Percentiles rank a stretch among this genome's conserved stretches.
These are phyloP conservation scores for Hypoxylon fuscum DNA, from an alignment of 495 filamentous ascomycete genomes.

Conservation along the genomic window DNA sequence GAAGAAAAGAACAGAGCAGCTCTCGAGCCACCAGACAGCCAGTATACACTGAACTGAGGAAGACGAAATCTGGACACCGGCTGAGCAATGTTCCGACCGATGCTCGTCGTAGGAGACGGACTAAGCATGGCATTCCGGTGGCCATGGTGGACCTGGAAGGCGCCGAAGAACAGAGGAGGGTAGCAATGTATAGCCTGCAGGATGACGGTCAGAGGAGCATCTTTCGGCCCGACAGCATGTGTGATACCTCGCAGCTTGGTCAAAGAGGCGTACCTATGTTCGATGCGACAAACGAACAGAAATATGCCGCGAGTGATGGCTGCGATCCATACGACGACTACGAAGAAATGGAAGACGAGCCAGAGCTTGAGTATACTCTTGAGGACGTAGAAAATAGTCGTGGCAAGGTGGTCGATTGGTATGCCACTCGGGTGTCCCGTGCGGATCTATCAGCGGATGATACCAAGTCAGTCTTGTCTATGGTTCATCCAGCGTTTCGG, in stretches of 20 bases:
- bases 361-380: conserved; percentile 14
- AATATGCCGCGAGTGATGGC: not conserved
- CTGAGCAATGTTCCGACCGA: conserved; percentile 16
- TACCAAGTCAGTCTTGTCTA: conserved; percentile 35
- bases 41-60: conserved; percentile 31
- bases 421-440: conserved; percentile 13
- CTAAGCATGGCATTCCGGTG: conserved; percentile 40
- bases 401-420: conserved; percentile 37
- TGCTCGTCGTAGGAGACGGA: conserved; percentile 17
- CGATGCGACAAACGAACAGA: conserved; percentile 1
- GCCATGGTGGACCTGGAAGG: conserved; percentile 30
- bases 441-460: conserved; percentile 11
- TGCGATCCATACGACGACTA: conserved; percentile 13
- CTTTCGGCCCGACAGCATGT: conserved; percentile 39
- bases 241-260: conserved; percentile 14
- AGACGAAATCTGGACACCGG: conserved; percentile 5
- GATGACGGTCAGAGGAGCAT: conserved; percentile 21
- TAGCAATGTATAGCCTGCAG: conserved; percentile 16
- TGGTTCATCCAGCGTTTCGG: conserved; percentile 45
- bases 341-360: conserved; percentile 8
- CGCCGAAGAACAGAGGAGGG: conserved; percentile 30
- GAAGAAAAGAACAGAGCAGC: conserved; percentile 16
- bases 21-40: not conserved
- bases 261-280: not conserved
- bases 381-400: conserved; percentile 29